phyloP scores from a whole-genome alignment of 805 yeast species.

The Groenewaldozyma tartarivorans region DNA sequence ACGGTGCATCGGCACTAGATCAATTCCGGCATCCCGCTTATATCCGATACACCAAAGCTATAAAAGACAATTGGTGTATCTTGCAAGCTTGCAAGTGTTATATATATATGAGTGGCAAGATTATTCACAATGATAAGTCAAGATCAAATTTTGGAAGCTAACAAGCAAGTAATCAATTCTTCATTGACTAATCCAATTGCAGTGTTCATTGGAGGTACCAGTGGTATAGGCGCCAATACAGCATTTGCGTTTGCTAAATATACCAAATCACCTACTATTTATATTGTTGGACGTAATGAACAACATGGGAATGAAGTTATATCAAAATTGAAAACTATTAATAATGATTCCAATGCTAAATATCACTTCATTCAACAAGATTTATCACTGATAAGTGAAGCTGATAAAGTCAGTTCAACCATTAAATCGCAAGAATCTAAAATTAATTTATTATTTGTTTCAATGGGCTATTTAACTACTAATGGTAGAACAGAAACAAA shows the following conservation, averaged over 20 bases:
- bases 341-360: conserved; percentile 9
- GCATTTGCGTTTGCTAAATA: conserved; percentile 21
- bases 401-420: conserved; percentile 10
- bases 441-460: conserved; percentile 16
- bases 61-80: no score
- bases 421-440: conserved; percentile 12
- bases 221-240: conserved; percentile 23
- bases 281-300: conserved; percentile 22
- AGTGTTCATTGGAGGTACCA: conserved; percentile 20
- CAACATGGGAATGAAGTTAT: conserved; percentile 17
- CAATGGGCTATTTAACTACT: conserved; percentile 18
- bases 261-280: conserved; percentile 18
- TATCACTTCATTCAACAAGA: conserved; percentile 18
- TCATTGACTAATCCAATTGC: no score
- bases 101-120: no score
- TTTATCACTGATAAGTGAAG: conserved; percentile 16
- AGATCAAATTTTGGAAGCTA: no score
- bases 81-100: no score
- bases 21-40: no score
- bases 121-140: no score
- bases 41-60: no score
- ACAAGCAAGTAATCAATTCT: no score
- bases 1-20: no score
- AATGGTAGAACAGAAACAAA: conserved; percentile 28
- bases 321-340: conserved; percentile 14